phyloP scores from a whole-genome alignment of 768 basidiomycete species.

The Neoboletus magnificus region DNA sequence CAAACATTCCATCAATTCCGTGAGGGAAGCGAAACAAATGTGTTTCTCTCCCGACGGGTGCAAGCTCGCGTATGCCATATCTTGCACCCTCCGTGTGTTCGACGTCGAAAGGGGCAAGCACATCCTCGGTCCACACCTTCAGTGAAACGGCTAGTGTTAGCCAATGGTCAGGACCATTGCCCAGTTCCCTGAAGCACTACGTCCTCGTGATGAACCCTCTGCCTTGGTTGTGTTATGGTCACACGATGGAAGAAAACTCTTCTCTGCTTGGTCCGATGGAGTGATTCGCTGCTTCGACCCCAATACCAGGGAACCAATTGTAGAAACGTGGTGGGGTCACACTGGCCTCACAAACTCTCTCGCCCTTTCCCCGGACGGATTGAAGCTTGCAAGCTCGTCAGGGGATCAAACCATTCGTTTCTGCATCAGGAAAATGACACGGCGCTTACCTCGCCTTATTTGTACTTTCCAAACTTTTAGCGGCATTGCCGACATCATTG shows the following conservation, averaged over 20 bases:
- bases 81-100: neutral
- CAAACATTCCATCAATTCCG: neutral
- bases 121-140: no score
- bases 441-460: no score
- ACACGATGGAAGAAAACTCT: neutral
- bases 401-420: neutral
- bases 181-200: no score
- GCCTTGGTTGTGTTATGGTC: neutral
- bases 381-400: neutral
- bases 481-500: no score
- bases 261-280: neutral
- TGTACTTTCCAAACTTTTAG: no score
- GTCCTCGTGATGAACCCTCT: no score
- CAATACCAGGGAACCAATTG: neutral
- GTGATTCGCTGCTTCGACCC: neutral
- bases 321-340: neutral
- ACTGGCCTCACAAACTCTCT: neutral
- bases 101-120: neutral
- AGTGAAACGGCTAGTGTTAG: no score
- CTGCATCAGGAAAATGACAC: no score
- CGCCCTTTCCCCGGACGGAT: neutral
- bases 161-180: no score
- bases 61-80: neutral
- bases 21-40: no score
- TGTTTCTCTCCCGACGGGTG: neutral